phyloP scores from a whole-genome alignment of 2,329 filamentous ascomycete species.

The Colletotrichum kahawae region DNA sequence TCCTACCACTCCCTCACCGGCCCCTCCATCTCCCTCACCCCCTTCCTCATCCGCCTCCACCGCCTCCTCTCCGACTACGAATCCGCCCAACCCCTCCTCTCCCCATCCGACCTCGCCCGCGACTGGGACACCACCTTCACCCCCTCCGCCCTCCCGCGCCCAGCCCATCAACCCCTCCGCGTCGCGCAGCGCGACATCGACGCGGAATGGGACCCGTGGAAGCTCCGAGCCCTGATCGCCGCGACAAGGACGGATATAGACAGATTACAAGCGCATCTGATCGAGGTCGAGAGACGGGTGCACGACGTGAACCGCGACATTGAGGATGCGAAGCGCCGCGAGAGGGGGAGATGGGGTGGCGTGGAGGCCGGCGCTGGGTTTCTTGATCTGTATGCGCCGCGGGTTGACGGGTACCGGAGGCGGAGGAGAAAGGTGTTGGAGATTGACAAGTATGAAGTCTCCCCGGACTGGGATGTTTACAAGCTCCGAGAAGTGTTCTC shows the following conservation, averaged over 20 bases:
- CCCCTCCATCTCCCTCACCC: neutral
- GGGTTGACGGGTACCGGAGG: constrained; percentile 69
- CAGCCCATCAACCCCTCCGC: neutral
- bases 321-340: constrained; percentile 50
- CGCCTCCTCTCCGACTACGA: neutral
- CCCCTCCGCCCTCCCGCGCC: neutral
- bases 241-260: constrained; percentile 67
- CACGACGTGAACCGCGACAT: constrained; percentile 54
- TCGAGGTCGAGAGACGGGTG: constrained; percentile 28
- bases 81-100: neutral
- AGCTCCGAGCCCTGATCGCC: constrained; percentile 20
- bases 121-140: neutral
- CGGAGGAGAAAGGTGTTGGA: constrained; percentile 64
- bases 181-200: constrained; percentile 56
- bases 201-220: constrained; percentile 36
- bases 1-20: neutral
- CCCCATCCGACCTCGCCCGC: neutral
- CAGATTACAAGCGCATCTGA: constrained; percentile 84
- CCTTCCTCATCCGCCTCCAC: neutral
- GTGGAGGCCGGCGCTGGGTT: neutral
- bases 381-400: constrained; percentile 43
- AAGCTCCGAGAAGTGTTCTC: neutral
- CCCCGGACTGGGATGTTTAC: neutral
- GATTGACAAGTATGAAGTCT: neutral
- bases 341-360: neutral